These are phyloP conservation scores for Bacidia rubella DNA, from an alignment of 495 filamentous ascomycete species.

Conservation along the genomic window DNA sequence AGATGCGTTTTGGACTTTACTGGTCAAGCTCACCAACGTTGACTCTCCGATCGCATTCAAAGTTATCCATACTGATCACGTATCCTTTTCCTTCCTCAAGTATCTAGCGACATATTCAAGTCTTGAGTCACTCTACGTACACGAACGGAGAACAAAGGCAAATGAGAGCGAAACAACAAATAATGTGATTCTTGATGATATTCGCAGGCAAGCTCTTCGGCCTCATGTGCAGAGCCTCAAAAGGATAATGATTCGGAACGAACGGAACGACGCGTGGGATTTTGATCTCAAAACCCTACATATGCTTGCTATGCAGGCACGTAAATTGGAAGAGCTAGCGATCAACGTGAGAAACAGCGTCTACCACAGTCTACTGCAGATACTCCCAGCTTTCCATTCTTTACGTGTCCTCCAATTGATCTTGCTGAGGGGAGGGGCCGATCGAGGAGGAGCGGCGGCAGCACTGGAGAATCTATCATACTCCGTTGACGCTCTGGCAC, in stretches of 20 bases:
- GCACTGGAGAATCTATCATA: slow-evolving; percentile 37
- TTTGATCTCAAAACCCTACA: slow-evolving; percentile 34
- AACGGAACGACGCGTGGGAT: slow-evolving; percentile 39
- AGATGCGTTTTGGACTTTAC: slow-evolving; percentile 39
- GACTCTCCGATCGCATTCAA: slow-evolving; percentile 32
- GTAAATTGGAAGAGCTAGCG: slow-evolving; percentile 38
- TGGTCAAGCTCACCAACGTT: slow-evolving; percentile 37
- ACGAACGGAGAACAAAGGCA: slow-evolving; percentile 38
- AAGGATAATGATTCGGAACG: slow-evolving; percentile 22
- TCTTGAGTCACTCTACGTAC: slow-evolving; percentile 42
- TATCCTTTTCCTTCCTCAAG: slow-evolving; percentile 35
- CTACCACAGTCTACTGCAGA: slow-evolving; percentile 41
- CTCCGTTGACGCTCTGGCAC: slow-evolving; percentile 37
- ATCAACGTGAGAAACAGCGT: slow-evolving; percentile 35
- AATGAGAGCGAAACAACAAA: slow-evolving; percentile 36
- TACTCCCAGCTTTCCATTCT: slow-evolving; percentile 28
- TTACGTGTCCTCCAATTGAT: slow-evolving; percentile 41
- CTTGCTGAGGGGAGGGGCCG: slow-evolving; percentile 32
- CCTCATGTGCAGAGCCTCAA: slow-evolving; percentile 19
- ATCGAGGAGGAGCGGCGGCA: slow-evolving; percentile 32
- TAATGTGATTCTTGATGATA: slow-evolving; percentile 34
- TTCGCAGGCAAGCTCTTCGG: slow-evolving; percentile 31
- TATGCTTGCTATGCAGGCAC: slow-evolving; percentile 34
- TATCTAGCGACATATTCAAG: slow-evolving; percentile 34
- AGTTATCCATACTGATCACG: slow-evolving; percentile 48